Base-by-base conservation (phyloP, 2,329 filamentous ascomycete species). In the Dactylellina drechsleri region DNA sequence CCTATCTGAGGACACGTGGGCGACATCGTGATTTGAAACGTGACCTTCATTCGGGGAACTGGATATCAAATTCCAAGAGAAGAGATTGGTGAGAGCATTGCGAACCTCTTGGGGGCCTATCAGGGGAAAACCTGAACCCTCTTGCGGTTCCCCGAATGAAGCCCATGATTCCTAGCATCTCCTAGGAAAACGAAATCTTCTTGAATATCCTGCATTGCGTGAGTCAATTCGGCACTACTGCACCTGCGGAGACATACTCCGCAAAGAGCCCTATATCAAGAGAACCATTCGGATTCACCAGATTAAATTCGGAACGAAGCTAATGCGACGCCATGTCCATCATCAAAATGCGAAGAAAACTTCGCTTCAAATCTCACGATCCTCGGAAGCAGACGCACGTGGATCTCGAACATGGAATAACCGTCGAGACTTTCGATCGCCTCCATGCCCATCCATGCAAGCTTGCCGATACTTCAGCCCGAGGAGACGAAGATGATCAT, bases 161-260 rank as follows among this genome's bases (percentile, higher is more conserved):
- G 23, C 23, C 10, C 31, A 28, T 18, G 45, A n/a, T 47, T 47
- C 43, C 43, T 47, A 47, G 16, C 5, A 47, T 52, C 49, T 18
- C 49, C 20, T 23, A 52, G 49, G 49, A n/a, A 13, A 13, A 20
- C 5, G 2, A 20, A 26, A 47, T 8, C 13, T 13, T 23, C 23
- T 47, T 23, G 47, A n/a, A 66, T 66, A 43, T 45, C n/a, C 58
- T 61, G 43, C 18, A 20, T 31, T 47, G 13, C 40, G 31, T 59
- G 47, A 45, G 40, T 59, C 41, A 61, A 56, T 50, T 28, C 18
- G 41, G 45, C 59, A 71, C 66, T 71, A 71, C 66, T 71, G 66
- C 66, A 71, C 26, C 28, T 59, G 64, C 66, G 66, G 66, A 59
- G 66, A 71, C 66, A 71, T 71, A 71, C 50, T 71, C 53, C 59